Base-by-base conservation (phyloP, 352 stramenopile species). In the Globisporangium nunn region DNA sequence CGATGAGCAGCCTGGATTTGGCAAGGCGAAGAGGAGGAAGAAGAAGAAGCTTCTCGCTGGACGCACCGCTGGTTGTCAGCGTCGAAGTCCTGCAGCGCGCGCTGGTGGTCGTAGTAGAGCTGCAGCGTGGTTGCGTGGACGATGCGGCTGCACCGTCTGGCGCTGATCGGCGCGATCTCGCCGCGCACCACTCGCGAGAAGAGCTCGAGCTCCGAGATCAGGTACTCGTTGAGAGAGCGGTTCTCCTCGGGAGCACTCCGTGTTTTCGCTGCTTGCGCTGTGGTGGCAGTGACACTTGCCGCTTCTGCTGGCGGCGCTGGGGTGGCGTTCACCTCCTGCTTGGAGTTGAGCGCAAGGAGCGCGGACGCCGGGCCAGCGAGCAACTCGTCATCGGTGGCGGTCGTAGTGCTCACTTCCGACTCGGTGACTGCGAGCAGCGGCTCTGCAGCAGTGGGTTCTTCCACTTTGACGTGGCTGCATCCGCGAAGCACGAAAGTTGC, bases 31-130 rank as follows among this genome's bases (percentile, higher is more conserved):
- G 43, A 10, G 10, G 2, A 12, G 11, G 3, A 17, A 43, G 37
- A 17, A 12, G 11, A 6, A 37, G 33, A 37, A 37, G 33, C 33
- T 37, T 23, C 33, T 31, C 56, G 52, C 39, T 54, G 23, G 11
- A 56, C 63, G 39, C 33, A 85, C 75, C 75, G 64, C 63, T 67
- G 72, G 58, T 64, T 78, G 31, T 82, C 72, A 6, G 78, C 70
- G 52, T 82, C 72, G 41, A 82, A 85, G 50, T 85, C 72, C 53
- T 68, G 70, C 17, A 85, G 62, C 44, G 68, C 63, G 54, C 75
- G 72, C 15, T 62, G 59, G 54, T 85, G 75, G 23, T 82, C 71
- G 40, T 71, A 61, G 44, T 68, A 81, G 18, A 85, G 54, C 53
- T 85, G 75, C 23, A 72, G 50, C 33, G 70, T 64, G 5, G 70